Base-by-base conservation (phyloP, 306 rosid species). In the Arachis stenosperma region DNA sequence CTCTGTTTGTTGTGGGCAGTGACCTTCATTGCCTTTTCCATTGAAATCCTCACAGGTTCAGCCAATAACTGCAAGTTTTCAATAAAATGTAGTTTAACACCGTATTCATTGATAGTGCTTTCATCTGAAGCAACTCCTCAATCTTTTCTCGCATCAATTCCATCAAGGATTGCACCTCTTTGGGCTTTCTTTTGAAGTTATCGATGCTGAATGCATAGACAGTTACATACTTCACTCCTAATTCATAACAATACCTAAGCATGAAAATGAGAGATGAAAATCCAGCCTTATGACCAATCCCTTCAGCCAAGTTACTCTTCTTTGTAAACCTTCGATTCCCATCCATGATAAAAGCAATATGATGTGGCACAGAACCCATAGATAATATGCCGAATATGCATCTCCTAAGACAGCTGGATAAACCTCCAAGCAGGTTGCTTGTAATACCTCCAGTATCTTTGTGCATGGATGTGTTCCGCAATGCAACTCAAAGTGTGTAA, bases 341-440 rank as follows among this genome's bases (percentile, higher is more conserved):
- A 81, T 93, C 97, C 91, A 93, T 89, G 77, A 93, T 88, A 86
- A 93, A 90, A 66, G 97, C 82, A 61, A 93, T 75, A 84, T 93
- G 96, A 58, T 77, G 58, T 40, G 96, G 97, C 76, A 89, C 71
- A 7, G 91, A 86, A 61, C 98, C 97, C 3, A 71, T 84, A 5
- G 90, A 85, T 9, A 93, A 57, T 47, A 86, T 65, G 17, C 55
- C 61, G 74, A 86, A 86, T 15, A 88, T 17, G 17, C 17, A 17
- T 17, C 17, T 17, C 17, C 17, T 17, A 17, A 17, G 17, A 17
- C 17, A 17, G 17, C 17, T 17, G 17, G 17, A 17, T 17, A 17
- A 17, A 17, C 17, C 17, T 17, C 17, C 17, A 17, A 17, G 17
- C 17, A 17, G 17, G 17, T 17, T 0, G 17, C 17, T 17, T 17